Conservation (phyloP, 768 basidiomycete genomes). For the Mycena kentingensis region DNA sequence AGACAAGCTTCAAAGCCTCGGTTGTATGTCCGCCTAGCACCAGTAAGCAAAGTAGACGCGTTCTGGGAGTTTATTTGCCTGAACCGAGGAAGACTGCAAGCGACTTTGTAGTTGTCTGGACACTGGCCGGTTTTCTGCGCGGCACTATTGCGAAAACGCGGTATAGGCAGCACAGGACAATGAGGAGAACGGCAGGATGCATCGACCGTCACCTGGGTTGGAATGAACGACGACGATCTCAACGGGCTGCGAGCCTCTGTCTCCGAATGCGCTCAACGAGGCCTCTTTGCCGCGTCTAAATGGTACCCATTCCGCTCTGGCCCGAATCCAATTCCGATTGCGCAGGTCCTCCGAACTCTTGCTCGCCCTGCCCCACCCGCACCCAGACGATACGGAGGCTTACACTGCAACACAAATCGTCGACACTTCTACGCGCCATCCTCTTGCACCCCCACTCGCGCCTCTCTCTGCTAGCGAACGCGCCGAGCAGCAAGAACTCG, state of each 20-base stretch:
- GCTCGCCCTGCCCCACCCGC: constrained; percentile 55
- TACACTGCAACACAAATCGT: constrained; percentile 37
- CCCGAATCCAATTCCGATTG: constrained; percentile 5
- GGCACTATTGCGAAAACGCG: constrained; percentile 20
- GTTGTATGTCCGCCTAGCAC: constrained; percentile 91
- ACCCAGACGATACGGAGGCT: constrained; percentile 37
- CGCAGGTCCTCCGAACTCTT: constrained; percentile 78
- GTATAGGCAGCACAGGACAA: constrained; percentile 7
- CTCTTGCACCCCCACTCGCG: constrained; percentile 38
- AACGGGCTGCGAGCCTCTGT: constrained; percentile 61
- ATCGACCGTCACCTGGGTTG: not conserved
- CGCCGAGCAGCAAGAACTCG: constrained; percentile 46
- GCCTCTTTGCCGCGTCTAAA: constrained; percentile 70
- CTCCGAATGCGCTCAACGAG: constrained; percentile 73
- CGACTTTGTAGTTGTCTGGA: constrained; percentile 15
- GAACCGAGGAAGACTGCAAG: constrained; percentile 93
- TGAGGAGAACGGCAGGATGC: not conserved
- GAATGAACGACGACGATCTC: constrained; percentile 53
- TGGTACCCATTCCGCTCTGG: constrained; percentile 58
- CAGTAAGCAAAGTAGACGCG: constrained; percentile 17
- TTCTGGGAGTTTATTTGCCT: constrained; percentile 49
- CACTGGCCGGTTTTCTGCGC: not conserved
- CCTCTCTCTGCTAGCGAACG: constrained; percentile 32
- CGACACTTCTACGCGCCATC: constrained; percentile 58
- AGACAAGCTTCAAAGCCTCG: constrained; percentile 77